Base-by-base conservation (phyloP, 805 yeast genomes). In the Lachancea sp. region DNA sequence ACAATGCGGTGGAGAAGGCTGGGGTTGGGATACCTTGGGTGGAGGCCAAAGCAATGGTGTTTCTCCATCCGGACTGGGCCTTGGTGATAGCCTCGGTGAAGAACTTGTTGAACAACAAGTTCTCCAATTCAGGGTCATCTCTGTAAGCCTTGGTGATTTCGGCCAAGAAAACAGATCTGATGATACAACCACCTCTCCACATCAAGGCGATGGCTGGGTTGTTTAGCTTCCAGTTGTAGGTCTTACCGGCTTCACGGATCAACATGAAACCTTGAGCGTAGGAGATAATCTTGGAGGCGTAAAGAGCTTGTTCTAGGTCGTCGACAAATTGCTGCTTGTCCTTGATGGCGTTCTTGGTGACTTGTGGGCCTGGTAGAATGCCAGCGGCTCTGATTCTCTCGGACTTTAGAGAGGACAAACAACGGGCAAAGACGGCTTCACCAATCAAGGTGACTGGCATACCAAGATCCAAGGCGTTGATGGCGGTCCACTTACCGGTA, bases 141-240 rank as follows among this genome's bases (percentile, higher is more conserved):
- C 93, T 86, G 85, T 83, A 91, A 57, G 99, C 99, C 68, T 87
- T 70, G 57, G 99, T 91, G 74, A 91, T 91, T 72, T 91, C 97
- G 66, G 82, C 97, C 67, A 91, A 78, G 85, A 91, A 91, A 55
- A 91, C 97, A 48, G 99, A 91, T 80, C 98, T 87, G 74, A 91
- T 91, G 72, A 91, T 91, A 80, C 99, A 91, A 62, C 99, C 99
- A 77, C 99, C 99, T 81, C 99, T 84, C 99, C 99, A 91, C 98
- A 91, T 91, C 64, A 93, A 80, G 59, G 98, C 98, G 62, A 93
- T 93, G 49, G 95, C 93, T 60, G 98, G 96, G 82, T 87, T 85
- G 84, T 91, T 93, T 69, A 91, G 79, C 72, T 86, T 82, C 99
- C 99, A 91, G 65, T 82, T 82, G 79, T 88, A 91, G 70, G 88